Conservation (phyloP, 306 rosid species). For the Rubus parviflorus region DNA sequence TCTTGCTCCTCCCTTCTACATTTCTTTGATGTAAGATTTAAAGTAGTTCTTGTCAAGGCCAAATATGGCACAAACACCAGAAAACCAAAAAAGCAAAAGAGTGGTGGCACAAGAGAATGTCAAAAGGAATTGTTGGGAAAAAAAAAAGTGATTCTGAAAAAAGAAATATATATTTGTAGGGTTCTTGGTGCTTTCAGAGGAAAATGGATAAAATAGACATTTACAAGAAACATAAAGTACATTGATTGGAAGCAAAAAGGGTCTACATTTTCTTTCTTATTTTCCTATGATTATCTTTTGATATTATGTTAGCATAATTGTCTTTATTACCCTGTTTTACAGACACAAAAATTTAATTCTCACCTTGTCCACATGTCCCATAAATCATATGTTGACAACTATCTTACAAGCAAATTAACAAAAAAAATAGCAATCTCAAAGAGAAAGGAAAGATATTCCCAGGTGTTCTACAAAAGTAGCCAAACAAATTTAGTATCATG, state of each 20-base stretch:
- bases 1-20: too few species aligned
- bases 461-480: not conserved
- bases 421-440: not conserved
- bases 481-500: not conserved
- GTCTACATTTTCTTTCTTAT: not conserved
- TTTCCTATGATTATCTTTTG: not conserved
- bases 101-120: too few species aligned
- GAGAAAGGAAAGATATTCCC: not conserved
- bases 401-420: not conserved
- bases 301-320: not conserved
- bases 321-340: not conserved
- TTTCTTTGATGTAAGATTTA: too few species aligned
- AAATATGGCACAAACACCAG: too few species aligned
- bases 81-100: too few species aligned
- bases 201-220: too few species aligned
- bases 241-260: not conserved
- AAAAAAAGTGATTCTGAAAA: too few species aligned
- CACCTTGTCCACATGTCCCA: not conserved
- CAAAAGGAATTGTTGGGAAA: too few species aligned
- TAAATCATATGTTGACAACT: conserved; percentile 1
- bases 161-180: too few species aligned
- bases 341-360: not conserved
- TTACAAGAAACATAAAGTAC: not conserved
- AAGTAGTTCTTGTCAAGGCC: too few species aligned
- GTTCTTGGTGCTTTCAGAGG: too few species aligned